Percentiles rank a stretch among this genome's conserved stretches.
Conservation (phyloP, 768 basidiomycete species). For the Leccinum arenicola region DNA sequence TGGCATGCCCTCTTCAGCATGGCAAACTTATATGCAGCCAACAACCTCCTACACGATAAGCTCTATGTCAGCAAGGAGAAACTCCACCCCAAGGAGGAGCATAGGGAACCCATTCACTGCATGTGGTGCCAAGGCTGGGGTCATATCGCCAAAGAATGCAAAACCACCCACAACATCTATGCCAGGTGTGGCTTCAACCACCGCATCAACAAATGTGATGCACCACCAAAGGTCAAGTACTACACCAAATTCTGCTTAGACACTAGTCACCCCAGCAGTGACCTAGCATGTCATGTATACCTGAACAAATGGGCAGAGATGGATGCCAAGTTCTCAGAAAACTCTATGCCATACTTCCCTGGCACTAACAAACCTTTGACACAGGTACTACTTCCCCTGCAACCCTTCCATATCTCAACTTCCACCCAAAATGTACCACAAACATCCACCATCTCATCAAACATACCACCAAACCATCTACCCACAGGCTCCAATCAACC, state of each 20-base stretch:
- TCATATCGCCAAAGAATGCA: neutral
- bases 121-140: constrained; percentile 1
- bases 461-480: no score
- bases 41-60: neutral
- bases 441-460: no score
- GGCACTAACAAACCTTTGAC: constrained; percentile 2
- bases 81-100: constrained; percentile 1
- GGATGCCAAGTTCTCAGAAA: constrained; percentile 1
- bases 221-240: rapidly evolving
- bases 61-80: neutral
- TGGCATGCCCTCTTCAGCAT: neutral
- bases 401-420: no score
- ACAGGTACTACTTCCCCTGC: neutral
- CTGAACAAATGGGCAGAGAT: neutral
- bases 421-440: no score
- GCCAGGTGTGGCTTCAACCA: neutral
- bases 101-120: neutral
- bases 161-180: neutral
- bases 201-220: neutral
- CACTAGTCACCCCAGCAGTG: neutral
- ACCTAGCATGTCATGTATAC: neutral
- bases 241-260: neutral
- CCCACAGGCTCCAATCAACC: no score
- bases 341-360: constrained; percentile 3
- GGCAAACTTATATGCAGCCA: rapidly evolving